A percentile compares a stretch with the other conserved stretches of the same genome.
These are phyloP conservation scores for Paracoccidioides brasiliensis DNA, from an alignment of 2,329 filamentous ascomycete genomes.

Conservation along the genomic window DNA sequence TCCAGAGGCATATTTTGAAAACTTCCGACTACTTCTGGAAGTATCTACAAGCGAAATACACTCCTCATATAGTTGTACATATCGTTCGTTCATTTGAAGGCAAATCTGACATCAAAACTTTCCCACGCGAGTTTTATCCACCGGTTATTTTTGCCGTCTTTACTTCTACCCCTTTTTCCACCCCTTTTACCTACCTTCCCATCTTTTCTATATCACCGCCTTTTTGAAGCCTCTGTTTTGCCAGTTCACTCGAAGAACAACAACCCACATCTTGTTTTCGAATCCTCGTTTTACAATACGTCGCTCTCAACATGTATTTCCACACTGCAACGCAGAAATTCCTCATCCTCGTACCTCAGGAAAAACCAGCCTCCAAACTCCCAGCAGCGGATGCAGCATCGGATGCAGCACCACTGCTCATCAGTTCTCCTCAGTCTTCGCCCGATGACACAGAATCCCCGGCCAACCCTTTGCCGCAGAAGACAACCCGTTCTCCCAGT, in stretches of 20 bases:
- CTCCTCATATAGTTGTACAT: background rate
- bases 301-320: constrained; percentile 10
- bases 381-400: background rate
- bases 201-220: background rate
- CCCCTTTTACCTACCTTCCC: background rate
- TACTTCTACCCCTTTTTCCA: too few species aligned
- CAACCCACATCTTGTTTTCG: background rate
- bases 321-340: constrained; percentile 11
- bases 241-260: background rate
- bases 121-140: background rate
- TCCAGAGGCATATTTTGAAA: background rate
- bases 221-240: background rate
- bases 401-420: background rate
- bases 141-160: background rate
- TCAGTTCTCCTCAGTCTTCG: background rate
- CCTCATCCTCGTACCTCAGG: constrained; percentile 12
- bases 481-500: constrained; percentile 7
- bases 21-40: background rate
- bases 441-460: background rate
- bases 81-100: background rate
- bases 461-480: background rate
- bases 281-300: background rate
- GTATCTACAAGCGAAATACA: background rate
- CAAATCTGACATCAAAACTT: background rate
- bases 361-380: constrained; percentile 1